A percentile compares a stretch with the other conserved stretches of the same genome.
Conservation (phyloP, 2,329 filamentous ascomycete genomes). For the Fulvia fulva region DNA sequence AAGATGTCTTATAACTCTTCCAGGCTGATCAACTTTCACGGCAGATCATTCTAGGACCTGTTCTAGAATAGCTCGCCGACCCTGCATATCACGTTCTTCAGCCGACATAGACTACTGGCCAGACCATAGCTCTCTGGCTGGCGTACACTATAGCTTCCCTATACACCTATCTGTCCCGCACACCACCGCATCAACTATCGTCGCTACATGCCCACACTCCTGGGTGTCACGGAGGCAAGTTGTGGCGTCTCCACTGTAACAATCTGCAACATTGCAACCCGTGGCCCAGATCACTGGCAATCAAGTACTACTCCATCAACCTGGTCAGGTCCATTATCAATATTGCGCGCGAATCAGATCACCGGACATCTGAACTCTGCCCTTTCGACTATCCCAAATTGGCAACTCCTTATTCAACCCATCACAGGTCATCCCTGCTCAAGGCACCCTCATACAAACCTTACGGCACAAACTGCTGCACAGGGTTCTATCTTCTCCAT, state of each 20-base stretch:
- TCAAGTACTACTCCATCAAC: not conserved
- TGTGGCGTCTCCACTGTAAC: not conserved
- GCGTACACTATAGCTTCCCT: not conserved
- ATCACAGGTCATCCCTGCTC: not conserved
- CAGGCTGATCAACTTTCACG: not conserved
- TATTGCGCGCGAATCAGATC: not conserved
- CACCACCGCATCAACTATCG: not conserved
- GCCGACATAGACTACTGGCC: not conserved
- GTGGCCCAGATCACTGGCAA: not conserved
- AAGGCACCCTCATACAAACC: not conserved
- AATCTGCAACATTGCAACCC: not conserved
- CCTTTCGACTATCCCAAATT: not conserved
- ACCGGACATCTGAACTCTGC: no score
- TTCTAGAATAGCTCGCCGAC: not conserved
- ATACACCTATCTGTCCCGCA: no score
- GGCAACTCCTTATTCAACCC: not conserved
- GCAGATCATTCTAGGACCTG: not conserved
- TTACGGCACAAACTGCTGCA: not conserved
- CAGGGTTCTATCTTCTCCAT: not conserved
- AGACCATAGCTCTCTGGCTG: no score
- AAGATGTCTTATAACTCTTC: not conserved
- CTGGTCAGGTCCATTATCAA: not conserved
- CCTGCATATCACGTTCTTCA: not conserved
- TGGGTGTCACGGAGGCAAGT: not conserved
- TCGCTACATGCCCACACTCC: not conserved